Conservation (phyloP, 129 eudicot species). For the Cynara cardunculus region DNA sequence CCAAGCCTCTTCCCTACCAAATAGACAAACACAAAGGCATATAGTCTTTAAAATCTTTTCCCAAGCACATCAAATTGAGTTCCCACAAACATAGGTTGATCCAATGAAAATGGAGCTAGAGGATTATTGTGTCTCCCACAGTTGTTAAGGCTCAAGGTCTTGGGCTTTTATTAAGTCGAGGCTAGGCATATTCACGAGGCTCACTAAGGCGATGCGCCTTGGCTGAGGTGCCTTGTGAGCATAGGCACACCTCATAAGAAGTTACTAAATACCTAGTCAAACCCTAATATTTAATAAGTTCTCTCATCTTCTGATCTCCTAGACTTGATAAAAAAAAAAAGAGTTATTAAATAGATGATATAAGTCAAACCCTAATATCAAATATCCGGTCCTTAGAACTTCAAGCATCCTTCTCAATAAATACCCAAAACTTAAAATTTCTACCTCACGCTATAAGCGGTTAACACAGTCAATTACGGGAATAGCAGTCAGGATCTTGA, state of each 20-base stretch:
- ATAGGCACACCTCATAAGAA: neutral
- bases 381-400: neutral
- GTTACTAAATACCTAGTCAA: neutral
- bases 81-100: neutral
- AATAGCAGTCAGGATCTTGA: no score
- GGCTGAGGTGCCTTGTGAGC: neutral
- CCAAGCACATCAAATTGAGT: neutral
- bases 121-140: neutral
- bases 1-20: neutral
- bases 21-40: neutral
- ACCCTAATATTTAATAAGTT: neutral
- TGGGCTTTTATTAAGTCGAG: neutral
- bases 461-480: no score
- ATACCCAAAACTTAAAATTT: neutral
- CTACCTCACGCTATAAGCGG: neutral
- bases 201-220: neutral
- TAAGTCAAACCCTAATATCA: neutral
- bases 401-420: neutral
- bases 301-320: neutral
- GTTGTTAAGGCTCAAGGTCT: neutral
- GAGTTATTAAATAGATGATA: neutral
- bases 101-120: neutral
- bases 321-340: no score
- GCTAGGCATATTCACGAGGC: neutral
- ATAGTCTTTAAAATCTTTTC: neutral